Evolutionary conservation across 2,329 filamentous ascomycete genomes (phyloP).

Genomic region (Monosporascus sp.): DNA sequence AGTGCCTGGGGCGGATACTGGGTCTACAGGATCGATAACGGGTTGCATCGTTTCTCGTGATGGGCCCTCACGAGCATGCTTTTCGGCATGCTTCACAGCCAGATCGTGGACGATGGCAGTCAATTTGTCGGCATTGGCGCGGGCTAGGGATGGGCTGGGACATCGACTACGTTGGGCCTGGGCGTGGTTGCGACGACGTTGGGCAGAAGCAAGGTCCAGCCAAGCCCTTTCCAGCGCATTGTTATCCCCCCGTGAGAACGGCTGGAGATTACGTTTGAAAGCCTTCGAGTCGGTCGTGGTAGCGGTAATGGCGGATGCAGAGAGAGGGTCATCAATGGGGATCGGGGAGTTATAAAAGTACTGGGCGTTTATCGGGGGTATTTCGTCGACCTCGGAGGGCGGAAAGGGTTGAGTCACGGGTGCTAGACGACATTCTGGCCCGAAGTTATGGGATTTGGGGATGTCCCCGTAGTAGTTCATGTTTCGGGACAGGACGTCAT

Average conservation of each 20-base stretch:
- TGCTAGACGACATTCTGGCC: slow-evolving; percentile 52
- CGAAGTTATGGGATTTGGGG: slow-evolving; percentile 48
- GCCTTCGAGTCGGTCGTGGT: slow-evolving; percentile 44
- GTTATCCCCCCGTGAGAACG: slow-evolving; percentile 76
- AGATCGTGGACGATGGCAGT: slow-evolving; percentile 36
- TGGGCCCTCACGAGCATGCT: slow-evolving; percentile 35
- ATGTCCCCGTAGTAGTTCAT: slow-evolving; percentile 13
- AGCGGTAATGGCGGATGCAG: slow-evolving; percentile 48
- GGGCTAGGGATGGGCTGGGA: slow-evolving; percentile 27
- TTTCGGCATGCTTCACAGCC: slow-evolving; percentile 40
- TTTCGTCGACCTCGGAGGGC: slow-evolving; percentile 34
- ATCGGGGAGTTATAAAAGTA: slow-evolving; percentile 83
- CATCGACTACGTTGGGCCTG: slow-evolving; percentile 28
- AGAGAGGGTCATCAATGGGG: slow-evolving; percentile 85
- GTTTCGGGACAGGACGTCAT: slow-evolving; percentile 17
- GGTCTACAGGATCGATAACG: slow-evolving; percentile 14
- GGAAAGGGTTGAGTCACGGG: slow-evolving; percentile 36
- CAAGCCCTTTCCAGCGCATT: slow-evolving; percentile 74
- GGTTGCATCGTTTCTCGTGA: slow-evolving; percentile 24
- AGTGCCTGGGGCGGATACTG: slow-evolving; percentile 21
- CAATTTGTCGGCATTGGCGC: slow-evolving; percentile 31
- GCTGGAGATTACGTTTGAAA: slow-evolving; percentile 59
- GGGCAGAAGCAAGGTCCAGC: slow-evolving; percentile 51
- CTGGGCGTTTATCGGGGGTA: slow-evolving; percentile 60
- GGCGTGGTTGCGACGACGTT: slow-evolving; percentile 43